Evolutionary conservation across 78 protist species (phyloP), one percentile per base, ranked within the genome.

Genomic region (Dictyostelium intermedium): DNA sequence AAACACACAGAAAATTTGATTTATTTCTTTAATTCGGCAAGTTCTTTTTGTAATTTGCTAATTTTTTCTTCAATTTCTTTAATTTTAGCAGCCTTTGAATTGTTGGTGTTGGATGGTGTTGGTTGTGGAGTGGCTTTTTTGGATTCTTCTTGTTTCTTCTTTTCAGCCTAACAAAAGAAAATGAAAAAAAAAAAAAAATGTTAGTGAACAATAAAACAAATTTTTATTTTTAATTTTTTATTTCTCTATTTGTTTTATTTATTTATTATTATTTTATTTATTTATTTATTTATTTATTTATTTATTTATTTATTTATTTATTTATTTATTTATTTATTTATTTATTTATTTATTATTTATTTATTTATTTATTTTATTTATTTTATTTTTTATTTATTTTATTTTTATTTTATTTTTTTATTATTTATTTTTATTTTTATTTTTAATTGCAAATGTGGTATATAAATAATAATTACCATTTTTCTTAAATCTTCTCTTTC

Each of bases 401-500:
- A 11, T 80, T 13, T 74, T 6, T 10, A 39, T 74, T 39, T 39
- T 5, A 39, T 39, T 39, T 39, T 5, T 39, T 39, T 5, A 39
- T 39, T 39, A 39, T 39, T 39, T 39, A 5, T 39, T 39, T 39
- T 39, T 39, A 39, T 39, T 39, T 39, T 39, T 39, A 39, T 39
- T 53, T 53, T 53, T 53, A 53, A 53, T 7, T 16, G 20, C 63
- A 16, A 53, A 53, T 53, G 63, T 16, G n/a, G n/a, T n/a, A n/a
- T n/a, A 80, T 72, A 39, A 39, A 39, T 39, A 39, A 39, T 39
- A 39, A 39, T 39, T 39, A 39, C 43, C 43, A 56, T 6, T 23
- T 5, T 79, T 32, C 66, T 89, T 11, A 89, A n/a, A 39, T 89
- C 94, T 13, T 89, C 87, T 84, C 83, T 89, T 69, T 89, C 94